A percentile compares a stretch with the other conserved stretches of the same genome.
phyloP scores from a whole-genome alignment of 768 basidiomycete species.

The Stropharia rugosoannulata region DNA sequence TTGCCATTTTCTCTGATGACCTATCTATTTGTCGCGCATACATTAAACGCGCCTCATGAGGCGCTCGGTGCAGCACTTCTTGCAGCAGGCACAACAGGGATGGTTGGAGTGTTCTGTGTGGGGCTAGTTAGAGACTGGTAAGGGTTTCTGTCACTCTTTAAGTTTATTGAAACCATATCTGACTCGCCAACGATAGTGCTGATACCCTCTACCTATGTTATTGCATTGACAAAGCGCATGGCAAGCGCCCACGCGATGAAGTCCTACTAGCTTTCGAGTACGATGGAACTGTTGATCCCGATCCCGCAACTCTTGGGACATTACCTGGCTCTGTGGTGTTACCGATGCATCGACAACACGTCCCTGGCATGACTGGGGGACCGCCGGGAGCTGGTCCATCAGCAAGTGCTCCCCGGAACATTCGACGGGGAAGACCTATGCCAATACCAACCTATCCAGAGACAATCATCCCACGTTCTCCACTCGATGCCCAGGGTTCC shows the following conservation, averaged over 20 bases:
- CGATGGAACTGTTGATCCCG: constrained; percentile 15
- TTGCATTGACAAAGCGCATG: constrained; percentile 47
- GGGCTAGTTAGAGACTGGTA: constrained; percentile 74
- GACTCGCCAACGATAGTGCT: constrained; percentile 23
- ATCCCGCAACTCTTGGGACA: not conserved
- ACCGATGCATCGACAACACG: constrained; percentile 11
- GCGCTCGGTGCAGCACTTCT: constrained; percentile 76
- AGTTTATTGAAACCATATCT: not conserved
- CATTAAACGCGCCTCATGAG: constrained; percentile 63
- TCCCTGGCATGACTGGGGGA: not conserved
- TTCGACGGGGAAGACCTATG: constrained; percentile 1
- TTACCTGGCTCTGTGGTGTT: constrained; percentile 4
- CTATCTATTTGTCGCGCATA: constrained; percentile 89
- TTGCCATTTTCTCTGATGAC: constrained; percentile 80
- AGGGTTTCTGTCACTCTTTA: constrained; percentile 12
- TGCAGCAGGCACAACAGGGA: constrained; percentile 75
- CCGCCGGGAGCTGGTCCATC: not conserved
- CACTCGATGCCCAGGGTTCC: constrained; percentile 7
- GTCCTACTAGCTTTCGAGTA: constrained; percentile 42
- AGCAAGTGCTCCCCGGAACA: constrained; percentile 2
- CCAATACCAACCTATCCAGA: constrained; percentile 9
- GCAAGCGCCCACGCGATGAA: constrained; percentile 38
- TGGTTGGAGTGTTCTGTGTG: constrained; percentile 82
- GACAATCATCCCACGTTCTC: constrained; percentile 27
- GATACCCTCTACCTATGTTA: constrained; percentile 49